Evolutionary conservation across 2,329 filamentous ascomycete genomes (phyloP), one percentile per base, ranked within the genome.

Genomic region (Hymenotorrendiella dingleyae): DNA sequence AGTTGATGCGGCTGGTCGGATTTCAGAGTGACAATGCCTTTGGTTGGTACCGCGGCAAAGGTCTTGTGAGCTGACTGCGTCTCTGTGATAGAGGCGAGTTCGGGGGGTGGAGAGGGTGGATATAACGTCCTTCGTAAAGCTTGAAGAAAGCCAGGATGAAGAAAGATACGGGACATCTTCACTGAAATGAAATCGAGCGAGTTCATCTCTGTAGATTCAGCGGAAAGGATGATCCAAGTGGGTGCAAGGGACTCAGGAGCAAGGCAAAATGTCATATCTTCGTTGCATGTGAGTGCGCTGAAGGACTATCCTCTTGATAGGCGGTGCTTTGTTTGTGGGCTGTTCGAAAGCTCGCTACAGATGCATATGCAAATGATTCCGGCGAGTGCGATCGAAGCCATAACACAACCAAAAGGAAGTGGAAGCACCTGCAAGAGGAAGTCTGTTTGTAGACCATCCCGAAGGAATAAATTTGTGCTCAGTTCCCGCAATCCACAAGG

Each of bases 1-100:
- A 72, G 80, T 74, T 84, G 64, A 83, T 77, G 70, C 74, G 76
- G 73, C 71, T 77, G 78, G 75, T 77, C 76, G 62, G 66, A 72
- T 72, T 68, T 69, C 63, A 52, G 43, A 67, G 72, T 53, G 54
- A 54, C 58, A 53, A 54, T 49, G 67, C 70, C 67, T 45, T 46
- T 72, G 71, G 73, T 66, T 63, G 63, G 44, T 73, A 67, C 71
- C 72, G 62, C 66, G 71, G 71, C 67, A 68, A 62, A 64, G 70
- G 69, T 69, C 66, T 64, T 61, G 59, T 64, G 60, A 65, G 63
- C 62, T 56, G 57, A 63, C 60, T 60, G 60, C 58, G 49, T 44
- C 30, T 28, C 19, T 29, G 49, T 43, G 42, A 47, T 11, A 16
- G 20, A 40, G 36, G 37, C 46, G 53, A 56, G 56, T 49, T 58